A percentile compares a stretch with the other conserved stretches of the same genome.
phyloP scores from a whole-genome alignment of 495 filamentous ascomycete genomes.

The Choiromyces venosus region DNA sequence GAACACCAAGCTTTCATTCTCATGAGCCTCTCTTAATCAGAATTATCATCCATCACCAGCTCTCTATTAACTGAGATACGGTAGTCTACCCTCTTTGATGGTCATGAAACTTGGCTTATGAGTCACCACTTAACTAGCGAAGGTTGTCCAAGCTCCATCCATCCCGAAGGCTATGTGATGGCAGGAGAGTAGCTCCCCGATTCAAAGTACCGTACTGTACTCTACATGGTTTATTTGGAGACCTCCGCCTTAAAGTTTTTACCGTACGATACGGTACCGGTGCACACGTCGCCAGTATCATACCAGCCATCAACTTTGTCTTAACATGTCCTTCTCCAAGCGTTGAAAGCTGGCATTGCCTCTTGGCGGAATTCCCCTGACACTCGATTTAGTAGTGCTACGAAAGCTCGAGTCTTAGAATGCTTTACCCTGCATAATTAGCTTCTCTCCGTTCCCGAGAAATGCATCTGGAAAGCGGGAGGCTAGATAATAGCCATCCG shows the following conservation, averaged over 20 bases:
- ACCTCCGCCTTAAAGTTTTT: too few relatives aligned
- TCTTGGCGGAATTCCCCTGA: neutral
- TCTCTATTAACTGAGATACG: neutral
- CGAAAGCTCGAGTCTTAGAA: neutral
- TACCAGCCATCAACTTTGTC: neutral
- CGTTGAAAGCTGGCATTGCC: neutral
- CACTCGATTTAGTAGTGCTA: neutral
- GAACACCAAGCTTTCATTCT: neutral
- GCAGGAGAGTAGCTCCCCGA: too few relatives aligned
- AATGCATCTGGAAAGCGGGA: neutral
- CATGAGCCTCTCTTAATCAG: neutral
- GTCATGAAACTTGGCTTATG: neutral
- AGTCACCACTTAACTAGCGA: neutral
- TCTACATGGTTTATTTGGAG: too few relatives aligned
- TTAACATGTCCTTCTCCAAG: neutral
- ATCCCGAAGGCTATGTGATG: too few relatives aligned
- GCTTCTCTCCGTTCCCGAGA: neutral
- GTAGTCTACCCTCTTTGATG: neutral
- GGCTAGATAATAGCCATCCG: neutral
- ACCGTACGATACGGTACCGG: too few relatives aligned
- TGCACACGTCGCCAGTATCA: neutral
- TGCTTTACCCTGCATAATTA: neutral
- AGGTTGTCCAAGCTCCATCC: neutral
- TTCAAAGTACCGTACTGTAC: too few relatives aligned
- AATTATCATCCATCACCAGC: neutral